phyloP scores from a whole-genome alignment of 164 flowering plant species.

The Santalum album region DNA sequence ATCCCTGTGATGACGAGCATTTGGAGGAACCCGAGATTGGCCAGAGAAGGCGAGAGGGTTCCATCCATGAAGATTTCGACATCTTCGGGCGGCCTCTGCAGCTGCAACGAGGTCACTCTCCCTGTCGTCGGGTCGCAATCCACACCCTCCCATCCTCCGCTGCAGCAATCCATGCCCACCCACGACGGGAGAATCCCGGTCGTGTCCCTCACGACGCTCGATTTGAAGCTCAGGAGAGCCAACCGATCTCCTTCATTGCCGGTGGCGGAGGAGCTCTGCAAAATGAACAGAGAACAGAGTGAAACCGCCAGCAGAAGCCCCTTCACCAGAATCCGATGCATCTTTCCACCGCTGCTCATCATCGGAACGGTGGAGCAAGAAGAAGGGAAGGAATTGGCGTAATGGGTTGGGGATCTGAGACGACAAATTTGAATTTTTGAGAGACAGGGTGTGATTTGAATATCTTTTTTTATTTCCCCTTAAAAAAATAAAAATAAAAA shows the following conservation, averaged over 20 bases:
- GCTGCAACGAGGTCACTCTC: conserved; percentile 44
- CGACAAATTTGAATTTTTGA: too few relatives aligned
- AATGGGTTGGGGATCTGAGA: too few relatives aligned
- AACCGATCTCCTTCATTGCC: conserved; percentile 60
- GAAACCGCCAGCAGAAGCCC: conserved; percentile 27
- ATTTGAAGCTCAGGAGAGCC: conserved; percentile 69
- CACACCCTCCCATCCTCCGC: conserved; percentile 92
- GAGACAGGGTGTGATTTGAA: too few relatives aligned
- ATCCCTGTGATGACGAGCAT: conserved; percentile 63
- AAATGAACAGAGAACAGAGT: conserved; percentile 10
- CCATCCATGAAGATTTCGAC: conserved; percentile 62
- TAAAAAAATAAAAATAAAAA: too few relatives aligned
- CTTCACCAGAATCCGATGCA: conserved; percentile 29
- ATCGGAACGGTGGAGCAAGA: too few relatives aligned
- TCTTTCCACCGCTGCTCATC: too few relatives aligned
- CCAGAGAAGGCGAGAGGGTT: conserved; percentile 54
- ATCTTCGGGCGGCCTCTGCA: conserved; percentile 40
- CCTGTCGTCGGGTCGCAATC: conserved; percentile 55
- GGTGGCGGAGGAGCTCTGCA: conserved; percentile 13
- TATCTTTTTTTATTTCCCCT: too few relatives aligned
- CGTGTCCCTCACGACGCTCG: conserved; percentile 54
- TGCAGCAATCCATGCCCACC: conserved; percentile 74
- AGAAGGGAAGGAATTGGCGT: too few relatives aligned
- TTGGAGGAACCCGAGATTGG: conserved; percentile 52
- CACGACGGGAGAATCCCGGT: conserved; percentile 64